Percentiles rank a stretch among this genome's conserved stretches.
These are phyloP conservation scores for Circinella umbellata DNA, from an alignment of 371 early-diverging fungal genomes.

Conservation along the genomic window DNA sequence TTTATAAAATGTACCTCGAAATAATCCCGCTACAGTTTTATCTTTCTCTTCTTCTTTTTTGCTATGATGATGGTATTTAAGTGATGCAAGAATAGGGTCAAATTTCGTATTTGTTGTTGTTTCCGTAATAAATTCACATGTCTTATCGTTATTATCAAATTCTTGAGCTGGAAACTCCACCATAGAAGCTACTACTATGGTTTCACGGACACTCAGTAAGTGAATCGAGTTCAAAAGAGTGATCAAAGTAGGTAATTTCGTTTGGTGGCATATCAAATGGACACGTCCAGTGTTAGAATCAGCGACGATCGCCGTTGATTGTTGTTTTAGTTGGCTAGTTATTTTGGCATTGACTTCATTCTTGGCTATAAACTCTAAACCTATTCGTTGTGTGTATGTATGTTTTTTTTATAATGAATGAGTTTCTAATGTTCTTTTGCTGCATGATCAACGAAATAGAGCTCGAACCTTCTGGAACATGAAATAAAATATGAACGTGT, in stretches of 20 bases:
- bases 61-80: neutral
- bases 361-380: slow-evolving; percentile 32
- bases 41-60: neutral
- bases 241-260: slow-evolving; percentile 7
- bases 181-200: slow-evolving; percentile 30
- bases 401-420: neutral
- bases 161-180: slow-evolving; percentile 20
- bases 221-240: slow-evolving; percentile 12
- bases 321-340: neutral
- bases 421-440: neutral
- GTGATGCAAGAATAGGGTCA: slow-evolving; percentile 10
- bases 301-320: slow-evolving; percentile 1
- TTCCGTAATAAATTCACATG: slow-evolving; percentile 23
- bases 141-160: slow-evolving; percentile 27
- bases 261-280: slow-evolving; percentile 19
- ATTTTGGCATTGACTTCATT: slow-evolving; percentile 28
- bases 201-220: slow-evolving; percentile 28
- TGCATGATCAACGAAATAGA: too few relatives aligned
- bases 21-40: slow-evolving; percentile 17
- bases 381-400: neutral
- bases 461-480: slow-evolving; percentile 34
- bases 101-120: slow-evolving; percentile 25
- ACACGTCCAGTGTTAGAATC: slow-evolving; percentile 37
- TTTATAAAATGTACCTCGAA: slow-evolving; percentile 49
- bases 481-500: slow-evolving; percentile 27